These are phyloP conservation scores for Dacryopinax primogenitus DNA, from an alignment of 768 basidiomycete genomes.

Conservation along the genomic window DNA sequence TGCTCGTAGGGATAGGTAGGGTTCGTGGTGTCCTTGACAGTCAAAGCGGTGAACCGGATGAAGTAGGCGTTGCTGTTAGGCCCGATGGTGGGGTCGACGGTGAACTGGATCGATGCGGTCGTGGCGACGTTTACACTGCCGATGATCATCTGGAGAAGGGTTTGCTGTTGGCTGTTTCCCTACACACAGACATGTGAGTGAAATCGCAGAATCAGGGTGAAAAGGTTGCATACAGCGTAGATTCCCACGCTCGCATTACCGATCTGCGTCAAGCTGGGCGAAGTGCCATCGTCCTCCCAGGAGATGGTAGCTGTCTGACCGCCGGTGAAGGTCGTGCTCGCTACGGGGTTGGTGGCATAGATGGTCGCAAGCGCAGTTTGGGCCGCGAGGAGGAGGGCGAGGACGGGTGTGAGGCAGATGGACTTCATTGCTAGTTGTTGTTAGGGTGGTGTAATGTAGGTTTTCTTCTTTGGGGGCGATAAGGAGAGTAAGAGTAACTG, in stretches of 20 bases:
- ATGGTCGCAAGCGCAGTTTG: neutral
- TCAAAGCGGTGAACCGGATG: slow-evolving; percentile 26
- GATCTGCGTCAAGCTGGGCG: slow-evolving; percentile 40
- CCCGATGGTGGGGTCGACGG: slow-evolving; percentile 11
- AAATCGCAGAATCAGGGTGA: too few relatives aligned
- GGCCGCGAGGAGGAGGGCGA: neutral
- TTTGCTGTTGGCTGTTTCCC: slow-evolving; percentile 11
- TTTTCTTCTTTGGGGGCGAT: neutral
- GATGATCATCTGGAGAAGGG: slow-evolving; percentile 7
- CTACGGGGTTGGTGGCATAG: slow-evolving; percentile 44
- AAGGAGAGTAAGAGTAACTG: slow-evolving; percentile 15
- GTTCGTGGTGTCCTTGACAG: slow-evolving; percentile 21
- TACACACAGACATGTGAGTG: too few relatives aligned
- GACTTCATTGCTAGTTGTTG: too few relatives aligned
- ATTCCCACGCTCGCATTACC: slow-evolving; percentile 43
- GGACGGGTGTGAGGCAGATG: neutral
- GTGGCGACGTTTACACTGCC: slow-evolving; percentile 3
- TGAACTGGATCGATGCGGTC: slow-evolving; percentile 4
- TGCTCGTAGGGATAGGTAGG: slow-evolving; percentile 26
- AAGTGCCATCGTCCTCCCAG: slow-evolving; percentile 46
- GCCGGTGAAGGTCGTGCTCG: slow-evolving; percentile 35
- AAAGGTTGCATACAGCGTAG: slow-evolving; percentile 33
- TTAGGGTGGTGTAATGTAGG: neutral
- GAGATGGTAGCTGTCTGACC: slow-evolving; percentile 39
- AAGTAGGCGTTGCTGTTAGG: slow-evolving; percentile 23